Conservation (phyloP, 176 grass and related monocot genomes). For the Zizania latifolia region DNA sequence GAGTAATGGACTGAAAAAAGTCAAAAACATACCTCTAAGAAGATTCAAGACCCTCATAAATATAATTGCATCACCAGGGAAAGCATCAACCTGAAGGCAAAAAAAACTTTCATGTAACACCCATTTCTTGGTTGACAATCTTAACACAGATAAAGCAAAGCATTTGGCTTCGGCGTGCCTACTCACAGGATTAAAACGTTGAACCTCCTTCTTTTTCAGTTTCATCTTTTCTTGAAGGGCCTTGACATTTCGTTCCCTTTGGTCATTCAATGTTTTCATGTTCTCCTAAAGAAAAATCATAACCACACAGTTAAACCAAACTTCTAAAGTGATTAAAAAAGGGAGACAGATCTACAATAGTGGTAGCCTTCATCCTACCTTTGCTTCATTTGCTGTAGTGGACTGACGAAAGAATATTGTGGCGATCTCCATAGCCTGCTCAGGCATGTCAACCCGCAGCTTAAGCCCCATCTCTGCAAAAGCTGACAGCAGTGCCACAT, state of each 20-base stretch:
- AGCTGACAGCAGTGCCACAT: slow-evolving; percentile 80
- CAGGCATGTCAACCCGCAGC: slow-evolving; percentile 92
- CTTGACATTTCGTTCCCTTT: slow-evolving; percentile 77
- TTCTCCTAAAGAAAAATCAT: slow-evolving; percentile 57
- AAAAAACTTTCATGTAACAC: slow-evolving; percentile 14
- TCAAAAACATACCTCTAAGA: slow-evolving; percentile 73
- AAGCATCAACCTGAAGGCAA: slow-evolving; percentile 81
- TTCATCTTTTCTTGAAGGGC: slow-evolving; percentile 79
- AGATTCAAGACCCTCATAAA: slow-evolving; percentile 94
- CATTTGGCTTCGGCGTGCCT: neutral
- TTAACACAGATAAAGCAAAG: slow-evolving; percentile 8
- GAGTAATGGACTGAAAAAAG: slow-evolving; percentile 19
- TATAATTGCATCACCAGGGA: slow-evolving; percentile 96
- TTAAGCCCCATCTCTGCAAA: slow-evolving; percentile 98
- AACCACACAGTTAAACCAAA: slow-evolving; percentile 14
- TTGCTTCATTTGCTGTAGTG: slow-evolving; percentile 71
- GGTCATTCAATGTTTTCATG: slow-evolving; percentile 60
- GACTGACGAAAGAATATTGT: slow-evolving; percentile 79
- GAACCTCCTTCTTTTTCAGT: slow-evolving; percentile 65
- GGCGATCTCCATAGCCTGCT: slow-evolving; percentile 82
- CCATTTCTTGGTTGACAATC: neutral
- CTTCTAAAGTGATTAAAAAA: neutral
- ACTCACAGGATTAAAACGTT: slow-evolving; percentile 91
- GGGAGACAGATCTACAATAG: neutral
- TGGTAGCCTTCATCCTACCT: slow-evolving; percentile 26